Conservation (phyloP, 768 basidiomycete species). For the Rubroboletus pulcherrimus region DNA sequence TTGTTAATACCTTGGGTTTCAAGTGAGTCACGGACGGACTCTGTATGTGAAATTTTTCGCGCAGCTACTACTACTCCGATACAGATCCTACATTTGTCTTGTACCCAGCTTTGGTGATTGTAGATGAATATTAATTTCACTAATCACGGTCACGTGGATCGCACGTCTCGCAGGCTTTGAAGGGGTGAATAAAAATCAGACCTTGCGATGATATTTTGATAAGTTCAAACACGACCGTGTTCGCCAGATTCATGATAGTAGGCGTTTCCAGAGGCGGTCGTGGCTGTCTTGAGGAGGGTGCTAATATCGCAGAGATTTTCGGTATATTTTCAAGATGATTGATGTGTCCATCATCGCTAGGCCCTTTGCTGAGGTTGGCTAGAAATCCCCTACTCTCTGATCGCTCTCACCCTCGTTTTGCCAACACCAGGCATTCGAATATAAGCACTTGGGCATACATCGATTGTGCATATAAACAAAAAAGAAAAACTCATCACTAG, state of each 20-base stretch:
- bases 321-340: neutral
- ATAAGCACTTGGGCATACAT: neutral
- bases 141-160: conserved; percentile 10
- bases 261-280: neutral
- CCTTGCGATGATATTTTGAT: neutral
- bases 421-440: neutral
- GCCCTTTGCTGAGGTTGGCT: neutral
- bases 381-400: neutral
- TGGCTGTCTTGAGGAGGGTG: neutral
- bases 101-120: neutral
- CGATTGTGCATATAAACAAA: neutral
- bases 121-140: neutral
- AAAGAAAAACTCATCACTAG: neutral
- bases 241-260: neutral
- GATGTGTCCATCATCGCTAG: neutral
- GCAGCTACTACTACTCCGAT: neutral
- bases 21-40: neutral
- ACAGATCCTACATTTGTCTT: neutral
- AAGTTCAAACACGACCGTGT: neutral
- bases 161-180: no score
- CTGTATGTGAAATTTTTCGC: neutral
- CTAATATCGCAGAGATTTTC: neutral
- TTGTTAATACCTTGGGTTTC: no score
- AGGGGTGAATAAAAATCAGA: neutral
- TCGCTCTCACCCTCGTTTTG: neutral